Conservation (phyloP, 495 filamentous ascomycete species). For the Penicillium alfredii region DNA sequence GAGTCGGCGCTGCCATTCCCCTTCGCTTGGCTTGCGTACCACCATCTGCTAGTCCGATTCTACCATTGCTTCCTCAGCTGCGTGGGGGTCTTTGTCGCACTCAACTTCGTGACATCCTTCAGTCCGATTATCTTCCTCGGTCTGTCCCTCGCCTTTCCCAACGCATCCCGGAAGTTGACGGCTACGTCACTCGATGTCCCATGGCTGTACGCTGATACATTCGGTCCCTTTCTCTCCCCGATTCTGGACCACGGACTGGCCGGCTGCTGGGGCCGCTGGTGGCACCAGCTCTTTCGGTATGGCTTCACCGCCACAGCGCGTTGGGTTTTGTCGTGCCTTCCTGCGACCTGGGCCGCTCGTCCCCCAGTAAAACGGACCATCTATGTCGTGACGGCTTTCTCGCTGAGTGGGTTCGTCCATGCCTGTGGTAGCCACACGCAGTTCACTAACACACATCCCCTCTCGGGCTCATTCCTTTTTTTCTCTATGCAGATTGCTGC, state of each 20-base stretch:
- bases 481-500: conserved; percentile 55
- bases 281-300: conserved; percentile 81
- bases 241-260: conserved; percentile 61
- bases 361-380: conserved; percentile 17
- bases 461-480: conserved; percentile 42
- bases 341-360: conserved; percentile 10
- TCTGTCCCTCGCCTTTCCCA: conserved; percentile 43
- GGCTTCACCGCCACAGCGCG: conserved; percentile 56
- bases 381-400: conserved; percentile 47
- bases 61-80: conserved; percentile 48
- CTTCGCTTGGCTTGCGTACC: conserved; percentile 29
- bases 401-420: conserved; percentile 55
- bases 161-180: conserved; percentile 27
- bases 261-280: conserved; percentile 78
- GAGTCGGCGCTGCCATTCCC: conserved; percentile 40
- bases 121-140: conserved; percentile 53
- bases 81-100: conserved; percentile 45
- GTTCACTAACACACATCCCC: conserved; percentile 37
- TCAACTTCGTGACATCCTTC: conserved; percentile 50
- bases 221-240: conserved; percentile 48
- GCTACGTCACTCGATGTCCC: conserved; percentile 47
- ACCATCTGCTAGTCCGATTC: conserved; percentile 37
- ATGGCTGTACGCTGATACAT: conserved; percentile 61
- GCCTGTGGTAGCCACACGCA: conserved; percentile 51
- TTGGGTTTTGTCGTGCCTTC: conserved; percentile 42